Evolutionary conservation across 2,329 filamentous ascomycete species (phyloP), one percentile per base, ranked within the genome.

Genomic region (Aureobasidium sp.): DNA sequence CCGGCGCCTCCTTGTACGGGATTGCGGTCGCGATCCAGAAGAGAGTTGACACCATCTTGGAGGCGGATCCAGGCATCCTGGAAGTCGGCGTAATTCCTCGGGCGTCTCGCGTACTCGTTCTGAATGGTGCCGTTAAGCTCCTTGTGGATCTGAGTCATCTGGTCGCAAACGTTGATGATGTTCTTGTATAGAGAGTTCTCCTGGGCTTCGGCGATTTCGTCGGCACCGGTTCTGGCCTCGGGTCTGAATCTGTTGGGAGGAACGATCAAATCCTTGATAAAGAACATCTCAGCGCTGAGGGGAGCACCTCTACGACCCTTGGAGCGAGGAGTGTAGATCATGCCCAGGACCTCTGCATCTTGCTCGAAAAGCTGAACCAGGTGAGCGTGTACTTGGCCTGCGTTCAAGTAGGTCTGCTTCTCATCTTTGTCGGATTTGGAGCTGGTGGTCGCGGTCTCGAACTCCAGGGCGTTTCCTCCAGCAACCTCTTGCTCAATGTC

Each of bases 191-290:
- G 83, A 0, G 82, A 84, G 74, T 99, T 99, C 72, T 96, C 90
- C 68, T 91, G 86, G 3, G 90, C 88, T 73, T 99, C 94, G 29
- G 91, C 85, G 66, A 97, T 89, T 60, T 91, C 86, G 47, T 88
- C 86, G 39, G 88, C 84, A 48, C 91, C 90, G 33, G 90, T 92
- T 63, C 85, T 83, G 11, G 91, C 90, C 72, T 95, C 91, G 14
- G 94, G 92, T 44, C 94, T 86, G 73, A 88, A 99, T 68, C 87
- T 88, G 72, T 96, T 99, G 2, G 94, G 94, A 1, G 95, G 91
- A 0, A 99, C 91, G 15, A 97, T 79, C 58, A 99, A 79, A 39
- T 86, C 87, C 62, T 89, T 86, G 62, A 97, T 80, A 76, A 99
- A 99, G 76, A 99, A 97, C 86, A 97, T 96, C 67, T 96, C 89